Evolutionary conservation across 495 filamentous ascomycete genomes (phyloP).

Genomic region (Podospora anserina): DNA sequence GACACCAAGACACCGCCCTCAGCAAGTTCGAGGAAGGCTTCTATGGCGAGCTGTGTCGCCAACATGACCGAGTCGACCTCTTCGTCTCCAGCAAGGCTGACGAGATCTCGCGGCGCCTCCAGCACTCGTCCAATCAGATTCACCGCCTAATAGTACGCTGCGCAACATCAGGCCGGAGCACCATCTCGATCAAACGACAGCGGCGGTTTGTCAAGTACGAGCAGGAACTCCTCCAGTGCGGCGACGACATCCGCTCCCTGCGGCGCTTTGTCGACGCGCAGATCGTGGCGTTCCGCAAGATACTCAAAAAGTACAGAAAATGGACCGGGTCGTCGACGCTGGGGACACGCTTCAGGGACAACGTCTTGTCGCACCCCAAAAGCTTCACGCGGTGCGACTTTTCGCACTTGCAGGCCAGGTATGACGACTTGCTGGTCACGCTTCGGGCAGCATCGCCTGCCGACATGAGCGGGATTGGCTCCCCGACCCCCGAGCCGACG

Average conservation of each 20-base stretch:
- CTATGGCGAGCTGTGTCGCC: constrained; percentile 56
- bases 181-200: constrained; percentile 38
- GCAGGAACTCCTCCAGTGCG: constrained; percentile 46
- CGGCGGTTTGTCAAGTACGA: constrained; percentile 51
- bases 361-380: constrained; percentile 54
- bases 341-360: constrained; percentile 55
- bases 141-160: constrained; percentile 46
- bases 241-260: constrained; percentile 59
- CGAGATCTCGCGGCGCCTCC: constrained; percentile 59
- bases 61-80: constrained; percentile 65
- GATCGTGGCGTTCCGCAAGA: constrained; percentile 63
- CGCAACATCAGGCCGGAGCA: constrained; percentile 29
- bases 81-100: constrained; percentile 71
- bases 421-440: constrained; percentile 52
- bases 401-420: constrained; percentile 50
- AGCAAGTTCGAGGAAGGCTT: constrained; percentile 60
- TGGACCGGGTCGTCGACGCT: constrained; percentile 65
- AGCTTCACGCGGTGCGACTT: constrained; percentile 62
- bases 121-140: constrained; percentile 51
- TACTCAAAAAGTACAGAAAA: constrained; percentile 74
- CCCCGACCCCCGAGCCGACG: constrained; percentile 21
- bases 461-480: constrained; percentile 12
- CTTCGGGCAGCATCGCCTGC: constrained; percentile 44
- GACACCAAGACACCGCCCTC: constrained; percentile 50
- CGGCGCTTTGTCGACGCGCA: constrained; percentile 63